Base-by-base conservation (phyloP, 345 rosid genomes). In the Rhodamnia rubescens region DNA sequence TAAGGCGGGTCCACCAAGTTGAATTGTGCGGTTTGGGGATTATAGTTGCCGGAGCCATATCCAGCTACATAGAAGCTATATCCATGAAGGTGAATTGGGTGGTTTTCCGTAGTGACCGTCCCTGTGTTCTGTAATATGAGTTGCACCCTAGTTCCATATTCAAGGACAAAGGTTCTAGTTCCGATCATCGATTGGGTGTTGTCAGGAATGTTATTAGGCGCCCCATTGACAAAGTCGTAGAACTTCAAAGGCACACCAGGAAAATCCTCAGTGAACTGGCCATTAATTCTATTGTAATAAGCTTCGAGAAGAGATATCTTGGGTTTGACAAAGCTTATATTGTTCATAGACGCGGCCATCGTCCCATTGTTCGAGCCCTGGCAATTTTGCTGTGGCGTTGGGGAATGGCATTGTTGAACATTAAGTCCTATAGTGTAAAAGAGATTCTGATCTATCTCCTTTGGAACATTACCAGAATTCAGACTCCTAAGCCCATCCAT, bases 31-130 rank as follows among this genome's bases (percentile, higher is more conserved):
- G 93, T 89, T 89, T 56, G 90, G 22, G 94, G 90, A 57, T 94
- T 89, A 44, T 92, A 96, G 86, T 95, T 90, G 10, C 98, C 97
- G 8, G 86, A 85, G 26, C 98, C 99, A 49, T 88, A 94, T 27
- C 95, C 99, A 11, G 94, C 91, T 11, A 96, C 98, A 58, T 94
- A 93, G 89, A 96, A 96, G 90, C 93, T 96, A 83, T 93, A 94
- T 58, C 99, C 98, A 49, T 95, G 99, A 74, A 96, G 96, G 87
- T 96, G 99, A 86, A 95, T 96, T 2, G 98, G 99, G 85, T 96
- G 99, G 69, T 96, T 96, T 74, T 96, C 99, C 5, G 97, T 93
- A 24, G 92, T 88, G 85, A 96, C 85, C 0, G 95, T 95, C 83
- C 95, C 93, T 0, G 98, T 96, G 82, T 96, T 92, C 90, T 95